phyloP scores from a whole-genome alignment of 352 stramenopile genomes.

The Lagenidium giganteum region DNA sequence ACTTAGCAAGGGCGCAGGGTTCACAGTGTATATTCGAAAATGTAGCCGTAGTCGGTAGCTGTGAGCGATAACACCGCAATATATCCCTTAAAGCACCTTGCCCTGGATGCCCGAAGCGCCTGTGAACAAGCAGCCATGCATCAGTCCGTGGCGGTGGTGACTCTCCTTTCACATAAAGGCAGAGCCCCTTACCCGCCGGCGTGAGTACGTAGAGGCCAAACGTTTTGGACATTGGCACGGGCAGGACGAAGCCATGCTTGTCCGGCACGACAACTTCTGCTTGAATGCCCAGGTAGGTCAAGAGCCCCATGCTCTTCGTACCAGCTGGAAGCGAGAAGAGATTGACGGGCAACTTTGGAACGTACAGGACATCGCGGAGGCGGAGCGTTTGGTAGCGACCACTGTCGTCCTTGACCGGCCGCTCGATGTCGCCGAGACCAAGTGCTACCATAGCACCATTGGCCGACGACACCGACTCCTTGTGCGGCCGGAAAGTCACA shows the following conservation, averaged over 20 bases:
- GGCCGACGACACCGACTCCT: not conserved
- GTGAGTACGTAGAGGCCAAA: constrained; percentile 11
- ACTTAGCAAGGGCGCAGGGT: too few relatives aligned
- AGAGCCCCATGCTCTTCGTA: not conserved
- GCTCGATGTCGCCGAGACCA: not conserved
- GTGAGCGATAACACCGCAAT: too few relatives aligned
- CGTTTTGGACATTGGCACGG: constrained; percentile 4
- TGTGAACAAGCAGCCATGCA: constrained; percentile 6
- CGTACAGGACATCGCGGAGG: constrained; percentile 3
- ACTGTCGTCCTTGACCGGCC: not conserved
- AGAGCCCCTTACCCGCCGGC: constrained; percentile 3
- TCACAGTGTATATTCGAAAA: too few relatives aligned
- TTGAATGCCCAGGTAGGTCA: constrained; percentile 3
- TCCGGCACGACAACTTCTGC: constrained; percentile 10
- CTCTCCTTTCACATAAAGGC: too few relatives aligned
- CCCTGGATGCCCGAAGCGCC: constrained; percentile 10
- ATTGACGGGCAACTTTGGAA: constrained; percentile 7
- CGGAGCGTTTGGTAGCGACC: not conserved
- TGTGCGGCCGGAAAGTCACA: not conserved
- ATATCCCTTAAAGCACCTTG: constrained; percentile 5
- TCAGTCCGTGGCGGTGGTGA: constrained; percentile 7
- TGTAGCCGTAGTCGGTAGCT: too few relatives aligned
- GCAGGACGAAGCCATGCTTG: not conserved
- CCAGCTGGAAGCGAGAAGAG: constrained; percentile 5
- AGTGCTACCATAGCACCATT: too few relatives aligned